A percentile compares a stretch with the other conserved stretches of the same genome.
Conservation (phyloP, 352 stramenopile genomes). For the Phytophthora macrochlamydospora region DNA sequence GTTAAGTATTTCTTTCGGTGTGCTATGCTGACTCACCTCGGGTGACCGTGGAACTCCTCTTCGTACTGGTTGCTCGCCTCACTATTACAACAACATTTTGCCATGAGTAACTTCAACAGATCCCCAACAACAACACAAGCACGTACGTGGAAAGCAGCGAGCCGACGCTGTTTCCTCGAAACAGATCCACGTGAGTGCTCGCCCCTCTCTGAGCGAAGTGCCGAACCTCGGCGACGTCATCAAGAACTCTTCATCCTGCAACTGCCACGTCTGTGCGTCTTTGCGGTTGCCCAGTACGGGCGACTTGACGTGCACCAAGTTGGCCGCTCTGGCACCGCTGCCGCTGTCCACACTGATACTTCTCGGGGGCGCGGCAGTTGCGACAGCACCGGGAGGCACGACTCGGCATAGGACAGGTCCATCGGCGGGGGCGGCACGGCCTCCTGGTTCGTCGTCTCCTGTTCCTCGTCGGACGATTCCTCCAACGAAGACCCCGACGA, state of each 20-base stretch:
- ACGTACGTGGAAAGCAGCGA: conserved; percentile 42
- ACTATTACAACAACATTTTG: conserved; percentile 21
- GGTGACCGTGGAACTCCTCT: conserved; percentile 35
- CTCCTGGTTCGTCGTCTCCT: conserved; percentile 25
- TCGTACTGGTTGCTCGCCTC: conserved; percentile 42
- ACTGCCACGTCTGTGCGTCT: conserved; percentile 69
- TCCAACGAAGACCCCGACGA: conserved; percentile 60
- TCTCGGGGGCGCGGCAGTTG: conserved; percentile 44
- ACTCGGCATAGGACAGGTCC: conserved; percentile 52
- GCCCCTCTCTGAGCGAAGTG: conserved; percentile 25
- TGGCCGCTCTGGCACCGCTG: conserved; percentile 22
- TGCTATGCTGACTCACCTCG: conserved; percentile 22
- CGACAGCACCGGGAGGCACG: conserved; percentile 52
- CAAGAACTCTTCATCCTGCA: conserved; percentile 72
- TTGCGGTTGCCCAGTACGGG: conserved; percentile 62
- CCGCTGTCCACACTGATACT: conserved; percentile 55
- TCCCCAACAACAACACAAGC: not conserved
- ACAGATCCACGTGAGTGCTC: conserved; percentile 32
- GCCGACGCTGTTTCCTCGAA: conserved; percentile 30
- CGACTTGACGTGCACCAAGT: conserved; percentile 56
- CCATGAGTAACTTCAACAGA: conserved; percentile 10
- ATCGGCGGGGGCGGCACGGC: conserved; percentile 24
- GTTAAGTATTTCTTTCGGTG: not conserved
- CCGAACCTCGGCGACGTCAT: conserved; percentile 63
- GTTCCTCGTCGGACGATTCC: conserved; percentile 55